phyloP scores from a whole-genome alignment of 257 asterid species.

The Gynochthodes officinalis region DNA sequence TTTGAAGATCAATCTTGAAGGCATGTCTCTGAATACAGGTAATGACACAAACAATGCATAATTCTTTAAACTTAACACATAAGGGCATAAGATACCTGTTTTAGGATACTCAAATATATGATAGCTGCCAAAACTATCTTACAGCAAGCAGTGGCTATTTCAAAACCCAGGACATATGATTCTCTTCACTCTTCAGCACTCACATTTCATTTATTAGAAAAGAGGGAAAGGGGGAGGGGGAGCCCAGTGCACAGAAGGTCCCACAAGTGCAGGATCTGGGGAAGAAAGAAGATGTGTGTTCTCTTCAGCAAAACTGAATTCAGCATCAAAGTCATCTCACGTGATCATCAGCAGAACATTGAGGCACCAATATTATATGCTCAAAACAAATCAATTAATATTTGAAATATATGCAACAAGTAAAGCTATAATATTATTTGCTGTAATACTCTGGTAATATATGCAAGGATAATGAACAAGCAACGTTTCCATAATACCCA shows the following conservation, averaged over 20 bases:
- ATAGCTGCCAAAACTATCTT: neutral
- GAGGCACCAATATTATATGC: neutral
- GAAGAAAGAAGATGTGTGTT: neutral
- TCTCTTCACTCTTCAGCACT: neutral
- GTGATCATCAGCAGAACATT: neutral
- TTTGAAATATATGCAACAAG: neutral
- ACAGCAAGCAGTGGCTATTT: neutral
- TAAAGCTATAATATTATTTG: no score
- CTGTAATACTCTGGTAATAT: neutral
- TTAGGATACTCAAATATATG: neutral
- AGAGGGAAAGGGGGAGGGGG: no score
- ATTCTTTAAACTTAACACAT: neutral
- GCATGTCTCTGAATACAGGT: neutral
- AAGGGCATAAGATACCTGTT: neutral
- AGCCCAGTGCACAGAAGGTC: no score
- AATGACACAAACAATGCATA: neutral
- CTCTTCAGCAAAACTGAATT: neutral
- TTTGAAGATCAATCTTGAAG: neutral
- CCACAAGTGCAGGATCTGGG: no score
- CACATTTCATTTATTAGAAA: no score
- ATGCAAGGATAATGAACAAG: neutral
- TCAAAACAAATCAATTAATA: neutral
- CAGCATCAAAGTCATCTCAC: neutral
- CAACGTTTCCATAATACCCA: neutral
- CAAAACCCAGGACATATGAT: neutral